Percentiles rank a stretch among this genome's conserved stretches.
Evolutionary conservation across 495 filamentous ascomycete species (phyloP).

Genomic region (Daldinia grandis): DNA sequence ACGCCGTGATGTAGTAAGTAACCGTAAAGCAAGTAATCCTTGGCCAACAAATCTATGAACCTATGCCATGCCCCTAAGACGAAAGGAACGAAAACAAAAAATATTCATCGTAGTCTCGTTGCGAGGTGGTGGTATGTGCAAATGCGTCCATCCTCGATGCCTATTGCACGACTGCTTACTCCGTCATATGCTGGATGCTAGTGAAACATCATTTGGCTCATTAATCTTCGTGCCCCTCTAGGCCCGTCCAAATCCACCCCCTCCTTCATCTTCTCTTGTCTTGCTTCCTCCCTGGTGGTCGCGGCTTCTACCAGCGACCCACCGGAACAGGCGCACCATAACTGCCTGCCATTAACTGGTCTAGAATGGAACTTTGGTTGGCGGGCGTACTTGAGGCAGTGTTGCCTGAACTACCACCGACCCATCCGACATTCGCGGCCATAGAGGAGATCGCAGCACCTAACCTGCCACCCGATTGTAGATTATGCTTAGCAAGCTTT

Average conservation of each 20-base stretch:
- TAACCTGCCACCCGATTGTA: constrained; percentile 83
- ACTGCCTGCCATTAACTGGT: constrained; percentile 80
- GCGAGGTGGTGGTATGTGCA: constrained; percentile 35
- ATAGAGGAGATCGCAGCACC: constrained; percentile 82
- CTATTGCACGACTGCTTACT: constrained; percentile 10
- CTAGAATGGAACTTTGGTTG: constrained; percentile 72
- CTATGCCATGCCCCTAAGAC: constrained; percentile 29
- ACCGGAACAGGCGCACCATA: constrained; percentile 80
- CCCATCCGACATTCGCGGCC: constrained; percentile 78
- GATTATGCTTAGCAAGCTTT: constrained; percentile 86
- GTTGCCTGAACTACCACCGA: constrained; percentile 63
- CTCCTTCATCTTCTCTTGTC: not conserved
- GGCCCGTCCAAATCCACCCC: not conserved
- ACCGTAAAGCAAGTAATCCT: constrained; percentile 9
- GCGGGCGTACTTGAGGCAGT: constrained; percentile 38
- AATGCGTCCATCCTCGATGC: constrained; percentile 21
- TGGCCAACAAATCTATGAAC: constrained; percentile 34
- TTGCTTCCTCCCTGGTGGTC: not conserved
- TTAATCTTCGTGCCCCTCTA: constrained; percentile 13
- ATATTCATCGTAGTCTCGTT: constrained; percentile 40
- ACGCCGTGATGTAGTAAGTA: constrained; percentile 23
- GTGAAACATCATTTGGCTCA: constrained; percentile 27
- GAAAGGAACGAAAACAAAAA: constrained; percentile 21
- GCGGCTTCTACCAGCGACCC: constrained; percentile 67
- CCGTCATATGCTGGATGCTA: constrained; percentile 23